Conservation (phyloP, 805 yeast genomes). For the Suhomyces emberorum region DNA sequence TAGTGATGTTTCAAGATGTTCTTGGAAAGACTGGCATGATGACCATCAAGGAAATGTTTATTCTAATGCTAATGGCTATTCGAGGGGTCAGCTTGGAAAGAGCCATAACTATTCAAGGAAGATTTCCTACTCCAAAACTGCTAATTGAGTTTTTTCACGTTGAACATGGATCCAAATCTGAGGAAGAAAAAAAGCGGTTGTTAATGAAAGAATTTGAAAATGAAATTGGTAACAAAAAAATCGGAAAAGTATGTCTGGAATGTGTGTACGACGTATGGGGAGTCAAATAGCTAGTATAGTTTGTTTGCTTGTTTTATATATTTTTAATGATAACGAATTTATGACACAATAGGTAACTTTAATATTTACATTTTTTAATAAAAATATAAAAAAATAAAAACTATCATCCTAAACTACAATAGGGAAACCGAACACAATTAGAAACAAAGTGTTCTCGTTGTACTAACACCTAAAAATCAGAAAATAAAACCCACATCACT, state of each 20-base stretch:
- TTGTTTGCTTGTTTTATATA: too few relatives aligned
- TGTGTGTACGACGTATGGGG: constrained; percentile 62
- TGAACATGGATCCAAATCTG: constrained; percentile 16
- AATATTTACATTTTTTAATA: too few relatives aligned
- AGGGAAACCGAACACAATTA: too few relatives aligned
- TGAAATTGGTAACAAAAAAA: constrained; percentile 50
- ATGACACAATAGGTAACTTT: too few relatives aligned
- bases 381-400: too few relatives aligned
- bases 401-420: too few relatives aligned
- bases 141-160: constrained; percentile 49
- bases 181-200: constrained; percentile 27
- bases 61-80: constrained; percentile 73
- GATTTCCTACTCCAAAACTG: constrained; percentile 65
- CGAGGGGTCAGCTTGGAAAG: constrained; percentile 83
- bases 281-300: background rate
- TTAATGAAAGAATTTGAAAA: constrained; percentile 29
- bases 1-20: constrained; percentile 53
- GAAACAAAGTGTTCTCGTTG: too few relatives aligned
- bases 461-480: too few relatives aligned
- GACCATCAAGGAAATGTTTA: constrained; percentile 73
- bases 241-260: constrained; percentile 50
- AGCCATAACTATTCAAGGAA: constrained; percentile 71
- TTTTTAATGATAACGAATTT: too few relatives aligned
- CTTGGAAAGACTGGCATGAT: constrained; percentile 66
- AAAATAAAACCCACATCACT: too few relatives aligned